Base-by-base conservation (phyloP, 768 basidiomycete species). In the Galerina marginata region DNA sequence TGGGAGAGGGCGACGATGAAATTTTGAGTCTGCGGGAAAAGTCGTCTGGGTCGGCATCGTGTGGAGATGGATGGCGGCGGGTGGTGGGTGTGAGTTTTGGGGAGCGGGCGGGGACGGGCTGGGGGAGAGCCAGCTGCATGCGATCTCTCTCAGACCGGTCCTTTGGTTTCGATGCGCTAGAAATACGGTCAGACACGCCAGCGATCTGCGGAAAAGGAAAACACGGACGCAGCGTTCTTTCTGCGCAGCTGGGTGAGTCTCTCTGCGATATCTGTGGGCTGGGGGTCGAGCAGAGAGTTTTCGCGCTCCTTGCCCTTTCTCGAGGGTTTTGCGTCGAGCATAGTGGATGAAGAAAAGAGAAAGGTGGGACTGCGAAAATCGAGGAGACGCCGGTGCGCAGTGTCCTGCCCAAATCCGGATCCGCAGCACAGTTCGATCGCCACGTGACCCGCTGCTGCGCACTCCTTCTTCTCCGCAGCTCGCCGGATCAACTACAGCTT, bases 21-120 rank as follows among this genome's bases (percentile, higher is more conserved):
- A 92, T 88, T 71, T 83, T 88, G 67, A 92, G 83, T 37, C 82
- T 77, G 23, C 91, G 86, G 45, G 85, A 87, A 69, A 92, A 92
- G 54, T 91, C 90, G 64, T 87, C 89, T 46, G 84, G 80, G 72
- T 91, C 89, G 6, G 88, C 80, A 52, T 90, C 87, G 33, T 76
- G 73, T 45, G 77, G 69, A 44, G 75, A 59, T 69, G 58, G 62
- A 67, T 77, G 75, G 49, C 72, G 69, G 51, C 75, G 79, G 6
- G 78, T 71, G 4, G 80, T 76, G 5, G 75, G 60, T 2, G 67
- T 67, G 9, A 64, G 56, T 53, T 69, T 73, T 6, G 75, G 76
- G 20, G 78, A 73, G 48, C 70, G 70, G 47, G 72, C 49, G 10
- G 72, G 56, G 7, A 73, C 62, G 29, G 72, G 63, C 48, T 67